These are phyloP conservation scores for Nothophaeocryptopus gaeumannii DNA, from an alignment of 2,329 filamentous ascomycete species.

Conservation along the genomic window DNA sequence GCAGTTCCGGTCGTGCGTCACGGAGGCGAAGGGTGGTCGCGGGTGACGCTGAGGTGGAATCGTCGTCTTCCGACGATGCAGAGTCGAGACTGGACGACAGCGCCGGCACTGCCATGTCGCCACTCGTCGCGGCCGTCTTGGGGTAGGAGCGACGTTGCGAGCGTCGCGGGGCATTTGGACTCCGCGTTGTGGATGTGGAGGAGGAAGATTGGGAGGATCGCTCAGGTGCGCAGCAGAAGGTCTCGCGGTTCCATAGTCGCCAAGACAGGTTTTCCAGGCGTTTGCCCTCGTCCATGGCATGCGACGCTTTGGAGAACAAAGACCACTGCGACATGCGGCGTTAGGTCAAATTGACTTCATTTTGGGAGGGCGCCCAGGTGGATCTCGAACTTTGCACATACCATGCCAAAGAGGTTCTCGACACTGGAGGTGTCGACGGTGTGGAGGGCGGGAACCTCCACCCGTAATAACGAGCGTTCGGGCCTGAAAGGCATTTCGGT, in stretches of 20 bases:
- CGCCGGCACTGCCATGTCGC: slow-evolving; percentile 36
- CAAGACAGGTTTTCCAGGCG: slow-evolving; percentile 93
- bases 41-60: slow-evolving; percentile 43
- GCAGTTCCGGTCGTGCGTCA: slow-evolving; percentile 63
- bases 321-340: slow-evolving; percentile 27
- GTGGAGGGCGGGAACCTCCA: slow-evolving; percentile 88
- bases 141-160: slow-evolving; percentile 23
- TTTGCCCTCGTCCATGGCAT: slow-evolving; percentile 88
- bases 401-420: slow-evolving; percentile 89
- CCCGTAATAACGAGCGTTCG: slow-evolving; percentile 80
- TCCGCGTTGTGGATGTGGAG: slow-evolving; percentile 23
- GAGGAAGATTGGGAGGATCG: slow-evolving; percentile 30
- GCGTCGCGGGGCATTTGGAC: slow-evolving; percentile 16
- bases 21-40: slow-evolving; percentile 52
- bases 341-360: slow-evolving; percentile 11
- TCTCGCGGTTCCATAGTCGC: slow-evolving; percentile 92
- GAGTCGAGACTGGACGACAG: slow-evolving; percentile 49
- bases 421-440: slow-evolving; percentile 91
- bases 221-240: slow-evolving; percentile 75
- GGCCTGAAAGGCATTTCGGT: slow-evolving; percentile 75
- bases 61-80: slow-evolving; percentile 39
- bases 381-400: slow-evolving; percentile 14
- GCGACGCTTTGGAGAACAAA: slow-evolving; percentile 94
- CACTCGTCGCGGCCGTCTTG: slow-evolving; percentile 8
- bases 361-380: slow-evolving; percentile 7